Evolutionary conservation across 1,139 yeast species (phyloP), one percentile per base, ranked within the genome.

Genomic region (Pichia sp.): DNA sequence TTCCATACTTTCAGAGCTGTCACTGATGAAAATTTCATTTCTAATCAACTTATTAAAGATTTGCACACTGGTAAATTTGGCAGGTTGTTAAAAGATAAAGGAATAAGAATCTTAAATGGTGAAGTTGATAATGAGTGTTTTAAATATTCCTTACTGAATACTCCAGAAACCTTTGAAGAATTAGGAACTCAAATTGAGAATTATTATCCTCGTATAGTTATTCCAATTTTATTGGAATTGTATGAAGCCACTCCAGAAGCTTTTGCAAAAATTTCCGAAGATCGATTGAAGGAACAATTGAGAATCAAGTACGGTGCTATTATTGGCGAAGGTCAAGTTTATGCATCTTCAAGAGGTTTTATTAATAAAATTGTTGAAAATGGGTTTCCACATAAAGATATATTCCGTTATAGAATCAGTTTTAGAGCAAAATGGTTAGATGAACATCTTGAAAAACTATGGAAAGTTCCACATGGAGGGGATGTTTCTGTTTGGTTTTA

Each of bases 1-100:
- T 37, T 57, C 20, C 70, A 66, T 47, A 67, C 71, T 9, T 69
- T 69, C 48, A 55, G 73, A 49, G 70, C 71, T 16, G 64, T 65
- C 26, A 65, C 70, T 11, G 73, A 69, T 50, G 61, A 55, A 33
- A 52, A 61, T 23, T 67, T 69, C 47, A 60, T 69, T 4, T 51
- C 65, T 3, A 39, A 58, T 1, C 47, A 51, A 11, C 42, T 68
- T 26, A 51, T 67, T 10, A 39, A 41, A 30, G 73, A 69, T 45
- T 54, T 68, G 9, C 46, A 53, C 22, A 49, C 59, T 25, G 73
- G 73, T 16, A 58, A 55, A 16, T 65, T 62, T 46, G 67, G 68
- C 1, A 49, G 54, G 48, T 46, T 66, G 40, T 48, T 51, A 7
- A 48, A 46, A 4, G 37, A 45, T 10, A 54, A 54, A 29, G 60